Evolutionary conservation across 1,284 basidiomycete genomes (phyloP).

Genomic region (Apiotrichum gracile): DNA sequence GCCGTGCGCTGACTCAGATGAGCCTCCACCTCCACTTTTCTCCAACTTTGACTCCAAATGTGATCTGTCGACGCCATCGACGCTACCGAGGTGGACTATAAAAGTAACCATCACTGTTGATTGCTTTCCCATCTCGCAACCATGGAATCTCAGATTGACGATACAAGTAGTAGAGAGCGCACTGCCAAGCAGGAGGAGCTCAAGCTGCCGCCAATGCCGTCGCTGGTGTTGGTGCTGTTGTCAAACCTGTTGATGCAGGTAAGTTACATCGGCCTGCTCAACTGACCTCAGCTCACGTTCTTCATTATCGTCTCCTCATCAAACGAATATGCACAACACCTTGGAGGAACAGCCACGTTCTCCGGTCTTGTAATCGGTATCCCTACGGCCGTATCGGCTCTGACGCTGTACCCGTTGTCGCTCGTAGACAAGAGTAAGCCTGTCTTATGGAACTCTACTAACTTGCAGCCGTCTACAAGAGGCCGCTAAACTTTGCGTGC

Average conservation of each 20-base stretch:
- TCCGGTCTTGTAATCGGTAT: constrained; percentile 10
- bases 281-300: constrained; percentile 3
- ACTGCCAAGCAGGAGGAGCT: not conserved
- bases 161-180: no score
- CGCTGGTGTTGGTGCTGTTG: not conserved
- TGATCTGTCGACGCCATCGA: no score
- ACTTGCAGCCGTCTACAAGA: constrained; percentile 4
- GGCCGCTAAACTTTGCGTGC: constrained; percentile 8
- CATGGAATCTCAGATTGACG: no score
- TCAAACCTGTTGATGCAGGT: constrained; percentile 4
- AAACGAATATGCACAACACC: constrained; percentile 8
- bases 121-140: no score
- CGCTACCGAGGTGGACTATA: no score
- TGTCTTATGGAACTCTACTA: not conserved
- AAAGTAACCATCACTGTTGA: no score
- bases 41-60: no score
- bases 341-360: constrained; percentile 5
- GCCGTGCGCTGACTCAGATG: no score
- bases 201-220: not conserved
- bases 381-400: not conserved
- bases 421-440: constrained; percentile 2
- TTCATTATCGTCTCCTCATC: constrained; percentile 9
- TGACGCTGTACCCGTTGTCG: constrained; percentile 2
- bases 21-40: no score
- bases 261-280: not conserved